A percentile compares a stretch with the other conserved stretches of the same genome.
Evolutionary conservation across 2,329 filamentous ascomycete species (phyloP).

Genomic region (Scytalidium lignicola): DNA sequence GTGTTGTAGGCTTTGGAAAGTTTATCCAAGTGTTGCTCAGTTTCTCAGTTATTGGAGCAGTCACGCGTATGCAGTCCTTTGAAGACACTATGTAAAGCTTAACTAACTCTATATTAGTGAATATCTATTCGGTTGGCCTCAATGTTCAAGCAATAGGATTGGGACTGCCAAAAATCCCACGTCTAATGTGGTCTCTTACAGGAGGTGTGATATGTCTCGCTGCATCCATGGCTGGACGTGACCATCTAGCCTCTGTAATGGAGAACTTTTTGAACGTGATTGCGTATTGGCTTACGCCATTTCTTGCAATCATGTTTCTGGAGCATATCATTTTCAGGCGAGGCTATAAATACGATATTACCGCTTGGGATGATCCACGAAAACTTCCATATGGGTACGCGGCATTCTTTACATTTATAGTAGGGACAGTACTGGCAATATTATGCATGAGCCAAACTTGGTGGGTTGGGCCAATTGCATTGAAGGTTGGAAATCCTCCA

Average conservation of each 20-base stretch:
- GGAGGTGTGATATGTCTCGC: constrained; percentile 7
- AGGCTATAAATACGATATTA: constrained; percentile 8
- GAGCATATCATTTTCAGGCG: constrained; percentile 12
- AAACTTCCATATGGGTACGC: constrained; percentile 10
- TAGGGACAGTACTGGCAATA: constrained; percentile 4
- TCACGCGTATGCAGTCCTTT: too few species aligned
- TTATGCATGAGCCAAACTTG: constrained; percentile 4
- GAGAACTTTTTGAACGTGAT: constrained; percentile 11
- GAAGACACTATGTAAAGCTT: too few species aligned
- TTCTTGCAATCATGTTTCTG: constrained; percentile 8
- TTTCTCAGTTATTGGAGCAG: constrained; percentile 58
- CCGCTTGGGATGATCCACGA: constrained; percentile 3
- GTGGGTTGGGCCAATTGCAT: constrained; percentile 2
- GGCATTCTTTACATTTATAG: constrained; percentile 4
- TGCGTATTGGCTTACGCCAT: constrained; percentile 12
- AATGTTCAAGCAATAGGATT: constrained; percentile 9
- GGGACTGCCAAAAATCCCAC: constrained; percentile 8
- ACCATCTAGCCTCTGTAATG: constrained; percentile 11
- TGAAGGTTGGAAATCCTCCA: constrained; percentile 2
- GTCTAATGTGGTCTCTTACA: constrained; percentile 9
- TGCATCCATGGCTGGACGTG: constrained; percentile 9
- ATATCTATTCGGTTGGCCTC: constrained; percentile 13
- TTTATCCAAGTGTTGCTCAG: constrained; percentile 63
- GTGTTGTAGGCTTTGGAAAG: constrained; percentile 59
- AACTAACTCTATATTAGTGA: neutral